Evolutionary conservation across 75 land plant genomes (phyloP).

Genomic region (Pinus taeda): DNA sequence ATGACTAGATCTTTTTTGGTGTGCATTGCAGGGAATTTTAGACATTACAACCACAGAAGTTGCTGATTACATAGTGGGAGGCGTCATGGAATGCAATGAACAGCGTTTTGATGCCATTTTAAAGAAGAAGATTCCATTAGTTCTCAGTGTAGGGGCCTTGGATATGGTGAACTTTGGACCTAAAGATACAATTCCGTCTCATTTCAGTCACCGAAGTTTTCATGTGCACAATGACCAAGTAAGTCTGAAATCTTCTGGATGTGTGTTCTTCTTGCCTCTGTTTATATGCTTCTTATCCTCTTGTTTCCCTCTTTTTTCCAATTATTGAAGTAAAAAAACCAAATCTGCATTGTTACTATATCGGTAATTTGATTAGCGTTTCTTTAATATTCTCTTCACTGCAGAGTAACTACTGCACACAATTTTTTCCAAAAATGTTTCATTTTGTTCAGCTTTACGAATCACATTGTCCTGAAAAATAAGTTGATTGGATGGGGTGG

Average conservation of each 20-base stretch:
- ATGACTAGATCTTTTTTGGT: not conserved
- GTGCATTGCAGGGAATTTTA: slow-evolving; percentile 67
- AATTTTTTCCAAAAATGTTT: not conserved
- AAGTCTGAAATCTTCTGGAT: not conserved
- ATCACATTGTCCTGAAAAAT: not conserved
- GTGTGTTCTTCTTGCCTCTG: not conserved
- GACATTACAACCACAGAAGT: slow-evolving; percentile 98
- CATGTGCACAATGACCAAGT: slow-evolving; percentile 91
- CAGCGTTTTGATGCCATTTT: slow-evolving; percentile 78
- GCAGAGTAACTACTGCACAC: slow-evolving; percentile 5
- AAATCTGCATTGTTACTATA: not conserved
- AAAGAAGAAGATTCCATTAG: slow-evolving; percentile 72
- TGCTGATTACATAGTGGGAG: slow-evolving; percentile 94
- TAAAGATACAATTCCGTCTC: slow-evolving; percentile 69
- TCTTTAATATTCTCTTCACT: not conserved
- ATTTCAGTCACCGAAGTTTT: slow-evolving; percentile 60
- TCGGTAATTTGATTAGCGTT: not conserved
- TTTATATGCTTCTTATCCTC: slow-evolving; percentile 1
- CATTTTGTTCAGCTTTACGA: too few species aligned
- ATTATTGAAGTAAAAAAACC: not conserved
- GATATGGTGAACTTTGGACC: slow-evolving; percentile 99
- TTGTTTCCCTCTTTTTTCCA: slow-evolving; percentile 1
- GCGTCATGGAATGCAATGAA: slow-evolving; percentile 88
- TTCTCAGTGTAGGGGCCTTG: slow-evolving; percentile 89
- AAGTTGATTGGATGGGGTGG: not conserved